A percentile compares a stretch with the other conserved stretches of the same genome.
Evolutionary conservation across 1,284 basidiomycete species (phyloP).

Genomic region (Cutaneotrichosporon sp.): DNA sequence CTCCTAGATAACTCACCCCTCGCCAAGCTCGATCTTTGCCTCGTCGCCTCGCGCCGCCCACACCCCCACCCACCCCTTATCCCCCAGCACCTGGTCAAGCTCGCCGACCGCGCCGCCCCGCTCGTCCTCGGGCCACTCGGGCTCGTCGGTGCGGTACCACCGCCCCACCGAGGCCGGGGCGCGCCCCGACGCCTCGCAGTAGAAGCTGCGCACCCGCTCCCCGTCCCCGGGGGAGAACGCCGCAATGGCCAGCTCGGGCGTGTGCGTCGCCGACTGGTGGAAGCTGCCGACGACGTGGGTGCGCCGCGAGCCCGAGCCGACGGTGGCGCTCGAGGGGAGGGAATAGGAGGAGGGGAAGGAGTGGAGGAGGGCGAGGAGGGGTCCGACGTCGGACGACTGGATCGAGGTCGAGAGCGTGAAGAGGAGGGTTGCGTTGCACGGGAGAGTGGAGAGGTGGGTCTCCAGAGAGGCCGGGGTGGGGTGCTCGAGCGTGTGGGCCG

Average conservation of each 20-base stretch:
- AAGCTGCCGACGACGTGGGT: slow-evolving; percentile 38
- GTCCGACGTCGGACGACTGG: slow-evolving; percentile 18
- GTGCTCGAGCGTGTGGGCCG: slow-evolving; percentile 35
- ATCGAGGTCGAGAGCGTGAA: slow-evolving; percentile 45
- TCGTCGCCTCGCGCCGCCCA: slow-evolving; percentile 26
- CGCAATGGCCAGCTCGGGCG: slow-evolving; percentile 37
- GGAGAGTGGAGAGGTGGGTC: not conserved
- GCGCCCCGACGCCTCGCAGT: slow-evolving; percentile 33
- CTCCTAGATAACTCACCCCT: not conserved
- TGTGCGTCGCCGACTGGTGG: slow-evolving; percentile 25
- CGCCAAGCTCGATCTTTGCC: not conserved
- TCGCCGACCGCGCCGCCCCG: slow-evolving; percentile 39
- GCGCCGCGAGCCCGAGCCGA: not conserved
- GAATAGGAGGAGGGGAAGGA: slow-evolving; percentile 10
- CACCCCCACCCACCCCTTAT: slow-evolving; percentile 31
- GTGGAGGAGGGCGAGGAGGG: slow-evolving; percentile 26
- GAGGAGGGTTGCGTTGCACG: slow-evolving; percentile 20
- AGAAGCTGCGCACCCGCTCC: slow-evolving; percentile 20
- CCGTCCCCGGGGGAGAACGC: slow-evolving; percentile 27
- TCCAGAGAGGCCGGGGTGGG: slow-evolving; percentile 13
- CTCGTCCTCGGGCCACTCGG: slow-evolving; percentile 34
- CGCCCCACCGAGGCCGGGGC: slow-evolving; percentile 44
- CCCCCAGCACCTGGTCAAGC: slow-evolving; percentile 26
- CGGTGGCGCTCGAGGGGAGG: not conserved
- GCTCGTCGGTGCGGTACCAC: slow-evolving; percentile 36